Conservation (phyloP, 148 eudicot species). For the Amaranthus cruentus region DNA sequence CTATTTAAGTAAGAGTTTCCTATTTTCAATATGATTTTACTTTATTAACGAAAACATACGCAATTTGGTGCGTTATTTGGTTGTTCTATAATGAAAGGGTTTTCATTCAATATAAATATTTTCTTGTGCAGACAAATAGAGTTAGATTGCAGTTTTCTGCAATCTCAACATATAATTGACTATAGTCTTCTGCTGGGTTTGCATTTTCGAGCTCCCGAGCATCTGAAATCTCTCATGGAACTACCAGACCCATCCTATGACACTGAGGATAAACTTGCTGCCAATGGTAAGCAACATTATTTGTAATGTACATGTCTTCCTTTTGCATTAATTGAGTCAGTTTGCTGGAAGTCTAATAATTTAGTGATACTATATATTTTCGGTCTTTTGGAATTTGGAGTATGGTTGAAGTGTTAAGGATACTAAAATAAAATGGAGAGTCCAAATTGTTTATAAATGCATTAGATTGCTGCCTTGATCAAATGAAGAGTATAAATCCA, state of each 20-base stretch:
- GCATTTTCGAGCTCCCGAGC: slow-evolving; percentile 93
- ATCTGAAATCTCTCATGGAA: slow-evolving; percentile 57
- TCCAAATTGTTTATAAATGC: too few relatives aligned
- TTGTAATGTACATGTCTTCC: slow-evolving; percentile 3
- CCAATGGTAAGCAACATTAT: slow-evolving; percentile 31
- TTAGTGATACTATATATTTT: neutral
- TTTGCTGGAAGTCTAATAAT: neutral
- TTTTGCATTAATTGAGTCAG: neutral
- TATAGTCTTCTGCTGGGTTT: slow-evolving; percentile 83
- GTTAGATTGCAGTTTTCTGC: slow-evolving; percentile 71
- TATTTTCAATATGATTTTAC: slow-evolving; percentile 1
- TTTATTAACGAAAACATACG: neutral
- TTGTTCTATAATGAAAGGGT: neutral
- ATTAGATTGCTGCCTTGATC: too few relatives aligned
- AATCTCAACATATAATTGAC: slow-evolving; percentile 78
- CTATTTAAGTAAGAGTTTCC: slow-evolving; percentile 54
- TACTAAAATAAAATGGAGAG: too few relatives aligned
- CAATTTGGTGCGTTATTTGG: neutral
- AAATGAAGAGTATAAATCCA: too few relatives aligned
- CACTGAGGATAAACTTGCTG: slow-evolving; percentile 30
- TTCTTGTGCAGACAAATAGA: slow-evolving; percentile 64
- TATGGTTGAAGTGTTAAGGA: too few relatives aligned
- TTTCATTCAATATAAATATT: neutral
- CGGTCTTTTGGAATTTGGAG: too few relatives aligned
- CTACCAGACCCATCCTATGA: slow-evolving; percentile 37